Percentiles rank a stretch among this genome's conserved stretches.
These are phyloP conservation scores for Cystobasidium onofrii DNA, from an alignment of 768 basidiomycete genomes.

Conservation along the genomic window DNA sequence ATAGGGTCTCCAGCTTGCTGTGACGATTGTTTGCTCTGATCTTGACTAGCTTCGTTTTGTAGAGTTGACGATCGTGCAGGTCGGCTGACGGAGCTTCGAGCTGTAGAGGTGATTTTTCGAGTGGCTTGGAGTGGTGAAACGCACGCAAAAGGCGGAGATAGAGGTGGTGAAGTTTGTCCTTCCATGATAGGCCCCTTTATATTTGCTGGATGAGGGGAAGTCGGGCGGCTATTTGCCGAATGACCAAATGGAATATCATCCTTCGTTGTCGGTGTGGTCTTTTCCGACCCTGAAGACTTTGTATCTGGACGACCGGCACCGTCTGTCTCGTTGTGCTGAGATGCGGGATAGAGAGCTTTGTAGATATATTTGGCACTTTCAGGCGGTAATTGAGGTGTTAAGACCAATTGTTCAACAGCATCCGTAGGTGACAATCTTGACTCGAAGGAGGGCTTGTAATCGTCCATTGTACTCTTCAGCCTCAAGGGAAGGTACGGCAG, in stretches of 20 bases:
- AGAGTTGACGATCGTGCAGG: background rate
- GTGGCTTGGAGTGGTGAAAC: background rate
- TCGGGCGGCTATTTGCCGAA: background rate
- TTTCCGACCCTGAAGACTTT: background rate
- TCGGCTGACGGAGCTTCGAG: background rate
- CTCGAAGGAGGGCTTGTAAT: background rate
- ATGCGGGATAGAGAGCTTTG: too few relatives aligned
- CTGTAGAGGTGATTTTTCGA: background rate
- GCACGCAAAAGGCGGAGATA: background rate
- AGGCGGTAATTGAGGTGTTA: background rate
- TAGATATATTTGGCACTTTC: background rate
- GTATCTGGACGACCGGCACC: background rate
- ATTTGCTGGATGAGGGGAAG: background rate
- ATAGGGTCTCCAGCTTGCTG: background rate
- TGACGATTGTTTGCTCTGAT: background rate
- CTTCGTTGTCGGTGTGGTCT: background rate
- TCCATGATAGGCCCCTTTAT: background rate
- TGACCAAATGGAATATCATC: constrained; percentile 14
- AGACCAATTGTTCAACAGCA: background rate
- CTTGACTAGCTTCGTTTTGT: background rate
- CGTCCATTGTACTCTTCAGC: background rate
- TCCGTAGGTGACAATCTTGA: background rate
- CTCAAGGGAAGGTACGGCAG: background rate
- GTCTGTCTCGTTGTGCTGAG: background rate
- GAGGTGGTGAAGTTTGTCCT: too few relatives aligned